These are phyloP conservation scores for Solanum corneliomulleri DNA, from an alignment of 257 asterid species.

Conservation along the genomic window DNA sequence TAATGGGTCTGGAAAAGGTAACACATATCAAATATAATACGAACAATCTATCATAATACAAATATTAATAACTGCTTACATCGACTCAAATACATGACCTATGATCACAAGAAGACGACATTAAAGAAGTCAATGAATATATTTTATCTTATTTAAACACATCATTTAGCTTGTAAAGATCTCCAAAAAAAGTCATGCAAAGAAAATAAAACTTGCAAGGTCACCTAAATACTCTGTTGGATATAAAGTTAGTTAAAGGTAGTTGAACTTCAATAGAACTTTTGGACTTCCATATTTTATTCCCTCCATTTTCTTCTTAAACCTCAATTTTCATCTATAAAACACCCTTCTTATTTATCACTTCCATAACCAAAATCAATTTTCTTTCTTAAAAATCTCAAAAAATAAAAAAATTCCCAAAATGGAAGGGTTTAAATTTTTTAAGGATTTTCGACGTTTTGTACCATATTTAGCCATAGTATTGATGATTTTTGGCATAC, in stretches of 20 bases:
- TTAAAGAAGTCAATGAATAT: background rate
- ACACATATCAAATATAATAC: no score
- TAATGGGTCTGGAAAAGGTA: rapidly evolving
- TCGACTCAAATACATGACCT: rapidly evolving
- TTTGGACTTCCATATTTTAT: background rate
- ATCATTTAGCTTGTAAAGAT: background rate
- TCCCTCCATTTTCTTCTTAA: background rate
- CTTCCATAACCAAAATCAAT: background rate
- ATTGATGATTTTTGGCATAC: background rate
- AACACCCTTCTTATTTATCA: background rate
- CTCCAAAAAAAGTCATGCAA: background rate
- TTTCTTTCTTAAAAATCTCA: background rate
- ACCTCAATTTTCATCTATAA: background rate
- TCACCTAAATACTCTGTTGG: slow-evolving; percentile 4
- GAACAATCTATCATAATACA: no score
- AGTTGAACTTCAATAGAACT: slow-evolving; percentile 12
- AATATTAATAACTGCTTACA: rapidly evolving
- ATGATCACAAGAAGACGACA: background rate
- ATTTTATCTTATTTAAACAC: background rate
- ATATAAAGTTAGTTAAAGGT: slow-evolving; percentile 6
- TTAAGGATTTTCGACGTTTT: slow-evolving; percentile 8
- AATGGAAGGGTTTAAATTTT: slow-evolving; percentile 9
- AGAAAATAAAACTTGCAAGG: background rate
- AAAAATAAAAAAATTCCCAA: no score
- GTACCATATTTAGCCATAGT: slow-evolving; percentile 14